Conservation (phyloP, 1,139 yeast genomes). For the Pneumocystis canis region DNA sequence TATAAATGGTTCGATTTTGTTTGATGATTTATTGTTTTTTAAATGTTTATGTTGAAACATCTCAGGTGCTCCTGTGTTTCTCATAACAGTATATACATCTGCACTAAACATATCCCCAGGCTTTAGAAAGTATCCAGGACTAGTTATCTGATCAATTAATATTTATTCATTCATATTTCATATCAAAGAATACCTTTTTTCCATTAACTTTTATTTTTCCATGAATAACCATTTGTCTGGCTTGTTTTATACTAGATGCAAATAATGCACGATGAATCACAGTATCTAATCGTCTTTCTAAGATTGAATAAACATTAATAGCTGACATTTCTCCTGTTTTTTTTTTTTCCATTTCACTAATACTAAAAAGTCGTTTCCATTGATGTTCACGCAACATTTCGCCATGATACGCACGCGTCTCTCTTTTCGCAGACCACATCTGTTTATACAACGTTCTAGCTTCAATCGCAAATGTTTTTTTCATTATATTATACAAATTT, state of each 20-base stretch:
- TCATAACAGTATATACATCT: constrained; percentile 69
- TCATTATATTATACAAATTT: constrained; percentile 74
- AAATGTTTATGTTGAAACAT: constrained; percentile 6
- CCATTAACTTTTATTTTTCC: constrained; percentile 86
- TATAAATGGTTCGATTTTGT: constrained; percentile 22
- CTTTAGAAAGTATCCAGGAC: constrained; percentile 63
- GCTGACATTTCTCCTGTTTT: constrained; percentile 50
- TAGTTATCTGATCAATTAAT: constrained; percentile 34
- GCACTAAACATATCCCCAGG: constrained; percentile 84
- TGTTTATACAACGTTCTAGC: constrained; percentile 68
- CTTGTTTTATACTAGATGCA: constrained; percentile 88
- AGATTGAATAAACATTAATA: constrained; percentile 72
- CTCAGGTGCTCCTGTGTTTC: constrained; percentile 25
- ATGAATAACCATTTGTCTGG: constrained; percentile 69
- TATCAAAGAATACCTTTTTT: constrained; percentile 20
- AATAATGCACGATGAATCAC: constrained; percentile 86
- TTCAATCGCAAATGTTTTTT: constrained; percentile 42
- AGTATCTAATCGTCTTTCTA: constrained; percentile 78
- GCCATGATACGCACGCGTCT: constrained; percentile 90
- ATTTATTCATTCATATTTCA: background rate
- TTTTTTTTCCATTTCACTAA: constrained; percentile 13
- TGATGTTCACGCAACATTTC: constrained; percentile 63
- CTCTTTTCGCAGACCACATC: constrained; percentile 82
- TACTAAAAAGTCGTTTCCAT: constrained; percentile 38
- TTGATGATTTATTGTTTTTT: background rate